These are phyloP conservation scores for Lunularia cruciata DNA, from an alignment of 225 moss, liverwort and hornwort genomes.

Conservation along the genomic window DNA sequence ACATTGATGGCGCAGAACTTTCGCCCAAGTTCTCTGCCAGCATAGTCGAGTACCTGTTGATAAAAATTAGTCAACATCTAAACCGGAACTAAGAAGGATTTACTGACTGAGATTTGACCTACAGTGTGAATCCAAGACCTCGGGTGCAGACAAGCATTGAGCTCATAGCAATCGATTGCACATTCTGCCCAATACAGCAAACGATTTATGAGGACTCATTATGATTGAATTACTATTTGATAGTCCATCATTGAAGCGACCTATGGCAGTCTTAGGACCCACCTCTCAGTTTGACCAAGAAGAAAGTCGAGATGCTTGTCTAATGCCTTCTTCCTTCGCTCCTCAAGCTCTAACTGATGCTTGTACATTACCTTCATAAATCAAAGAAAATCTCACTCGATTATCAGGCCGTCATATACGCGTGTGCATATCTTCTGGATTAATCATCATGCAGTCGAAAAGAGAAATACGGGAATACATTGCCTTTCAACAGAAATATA, in stretches of 20 bases:
- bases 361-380: constrained; percentile 79
- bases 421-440: background rate
- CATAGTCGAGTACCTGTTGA: constrained; percentile 94
- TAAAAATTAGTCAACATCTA: constrained; percentile 19
- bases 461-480: too few species aligned
- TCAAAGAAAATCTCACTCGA: too few species aligned
- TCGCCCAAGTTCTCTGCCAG: constrained; percentile 90
- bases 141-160: background rate
- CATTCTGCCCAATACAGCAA: too few species aligned
- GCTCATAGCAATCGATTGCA: too few species aligned
- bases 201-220: background rate
- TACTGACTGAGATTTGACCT: background rate
- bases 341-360: constrained; percentile 87
- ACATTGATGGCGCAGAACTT: constrained; percentile 26
- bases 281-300: constrained; percentile 97
- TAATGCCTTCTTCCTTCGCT: constrained; percentile 90
- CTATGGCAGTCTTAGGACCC: background rate
- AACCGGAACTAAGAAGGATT: background rate
- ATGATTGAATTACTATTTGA: background rate
- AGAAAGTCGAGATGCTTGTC: constrained; percentile 98
- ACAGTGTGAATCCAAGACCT: background rate
- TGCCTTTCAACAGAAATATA: too few species aligned
- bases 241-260: background rate
- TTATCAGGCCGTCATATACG: too few species aligned
- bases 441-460: too few species aligned